These are phyloP conservation scores for Nemania sp. DNA, from an alignment of 2,329 filamentous ascomycete genomes.

Conservation along the genomic window DNA sequence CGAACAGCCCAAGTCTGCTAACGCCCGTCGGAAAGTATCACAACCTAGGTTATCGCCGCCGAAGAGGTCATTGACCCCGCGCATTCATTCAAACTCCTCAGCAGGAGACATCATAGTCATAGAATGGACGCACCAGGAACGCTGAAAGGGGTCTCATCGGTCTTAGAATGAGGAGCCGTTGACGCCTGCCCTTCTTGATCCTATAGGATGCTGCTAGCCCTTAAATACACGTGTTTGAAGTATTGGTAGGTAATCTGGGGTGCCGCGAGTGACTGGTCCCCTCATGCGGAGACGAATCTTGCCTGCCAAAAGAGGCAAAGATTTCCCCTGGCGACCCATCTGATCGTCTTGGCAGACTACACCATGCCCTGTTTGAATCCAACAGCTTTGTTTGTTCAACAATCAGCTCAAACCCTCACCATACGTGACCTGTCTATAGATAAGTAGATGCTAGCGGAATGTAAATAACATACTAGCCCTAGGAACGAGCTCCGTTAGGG, in stretches of 20 bases:
- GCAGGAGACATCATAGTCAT: not conserved
- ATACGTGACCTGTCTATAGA: not conserved
- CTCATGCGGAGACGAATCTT: slow-evolving; percentile 5
- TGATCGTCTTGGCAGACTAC: slow-evolving; percentile 13
- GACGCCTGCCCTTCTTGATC: not conserved
- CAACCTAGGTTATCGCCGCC: not conserved
- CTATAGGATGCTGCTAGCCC: not conserved
- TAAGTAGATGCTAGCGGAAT: not conserved
- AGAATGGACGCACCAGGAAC: not conserved
- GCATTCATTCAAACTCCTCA: not conserved
- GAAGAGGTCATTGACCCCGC: not conserved
- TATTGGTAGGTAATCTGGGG: not conserved
- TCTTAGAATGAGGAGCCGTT: too few species aligned
- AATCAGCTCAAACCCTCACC: not conserved
- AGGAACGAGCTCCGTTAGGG: not conserved
- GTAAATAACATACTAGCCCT: not conserved
- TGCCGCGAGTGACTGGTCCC: not conserved
- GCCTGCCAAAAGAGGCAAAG: slow-evolving; percentile 33
- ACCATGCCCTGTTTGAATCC: slow-evolving; percentile 10
- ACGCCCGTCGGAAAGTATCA: not conserved
- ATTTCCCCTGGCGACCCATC: slow-evolving; percentile 5
- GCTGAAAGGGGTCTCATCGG: not conserved
- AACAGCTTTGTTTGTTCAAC: not conserved
- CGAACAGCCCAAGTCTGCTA: not conserved
- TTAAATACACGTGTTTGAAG: not conserved